Evolutionary conservation across 371 early-diverging fungal species (phyloP), one percentile per base, ranked within the genome.

Genomic region (Mortierella sp.): DNA sequence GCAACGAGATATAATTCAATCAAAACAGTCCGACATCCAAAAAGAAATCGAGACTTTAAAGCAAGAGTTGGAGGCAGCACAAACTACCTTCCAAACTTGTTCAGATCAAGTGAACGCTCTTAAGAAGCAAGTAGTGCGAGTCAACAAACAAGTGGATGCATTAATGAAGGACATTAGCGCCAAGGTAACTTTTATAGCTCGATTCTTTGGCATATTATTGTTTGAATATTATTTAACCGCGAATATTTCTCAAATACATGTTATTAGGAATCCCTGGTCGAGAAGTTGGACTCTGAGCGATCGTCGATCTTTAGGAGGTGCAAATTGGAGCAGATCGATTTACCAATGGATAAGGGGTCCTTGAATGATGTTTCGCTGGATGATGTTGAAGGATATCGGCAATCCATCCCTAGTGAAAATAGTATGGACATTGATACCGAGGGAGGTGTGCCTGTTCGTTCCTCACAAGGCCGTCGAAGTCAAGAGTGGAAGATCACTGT

Each of bases 261-360:
- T 30, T 20, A 57, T 39, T 39, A 92, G 84, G 95, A 95, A 83
- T 86, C 94, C 0, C 87, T 93, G 68, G 87, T 94, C 5, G 94
- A 95, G 54, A 92, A 93, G 74, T 75, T 91, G 5, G 88, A 89
- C 62, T 94, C 93, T 8, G 96, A 96, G 58, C 89, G 93, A 39
- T 85, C 92, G 1, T 87, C 93, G 1, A 90, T 97, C 30, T 91
- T 97, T 66, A 90, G 97, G 64, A 87, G 90, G 32, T 97, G 97
- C 84, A 96, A 97, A 81, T 81, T 97, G 51, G 97, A 98, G 72
- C 95, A 96, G 68, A 96, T 98, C 64, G 88, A 92, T 3, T 72
- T 99, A 30, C 98, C 98, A 24, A 83, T 95, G 70, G 68, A 78
- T 32, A 84, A 85, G 59, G 93, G 94, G 14, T 87, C 89, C 3